phyloP scores from a whole-genome alignment of 306 rosid species.

The Rosa rugosa region DNA sequence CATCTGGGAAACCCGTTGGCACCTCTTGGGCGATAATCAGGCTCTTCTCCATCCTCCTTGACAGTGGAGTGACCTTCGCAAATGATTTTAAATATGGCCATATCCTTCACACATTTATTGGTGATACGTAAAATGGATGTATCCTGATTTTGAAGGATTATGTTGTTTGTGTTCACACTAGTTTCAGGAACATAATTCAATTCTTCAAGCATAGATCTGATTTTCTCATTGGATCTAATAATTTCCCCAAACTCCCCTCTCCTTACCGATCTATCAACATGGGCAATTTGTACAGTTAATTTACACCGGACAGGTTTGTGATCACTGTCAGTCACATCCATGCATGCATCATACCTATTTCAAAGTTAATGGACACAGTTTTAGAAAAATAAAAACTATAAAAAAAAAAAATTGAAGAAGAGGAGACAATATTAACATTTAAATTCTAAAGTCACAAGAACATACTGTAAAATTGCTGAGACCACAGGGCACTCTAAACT shows the following conservation, averaged over 20 bases:
- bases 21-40: conserved; percentile 59
- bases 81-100: conserved; percentile 58
- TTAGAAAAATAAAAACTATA: conserved; percentile 2
- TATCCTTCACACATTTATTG: conserved; percentile 61
- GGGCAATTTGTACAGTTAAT: conserved; percentile 66
- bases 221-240: conserved; percentile 59
- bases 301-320: conserved; percentile 98
- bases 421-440: conserved; percentile 1
- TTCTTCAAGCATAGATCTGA: conserved; percentile 63
- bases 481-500: conserved; percentile 85
- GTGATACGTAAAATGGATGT: conserved; percentile 51
- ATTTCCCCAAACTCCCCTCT: conserved; percentile 80
- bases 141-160: conserved; percentile 80
- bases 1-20: conserved; percentile 93
- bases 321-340: conserved; percentile 98
- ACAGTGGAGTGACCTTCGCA: conserved; percentile 66
- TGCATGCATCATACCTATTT: conserved; percentile 89
- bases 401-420: conserved; percentile 1
- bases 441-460: conserved; percentile 19
- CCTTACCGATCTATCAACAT: conserved; percentile 85
- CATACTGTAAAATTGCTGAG: conserved; percentile 83
- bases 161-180: conserved; percentile 50
- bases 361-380: conserved; percentile 23
- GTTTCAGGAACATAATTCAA: conserved; percentile 65
- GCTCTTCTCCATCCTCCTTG: conserved; percentile 61